phyloP scores from a whole-genome alignment of 1,284 basidiomycete species.

The Cryptococcus sp. region DNA sequence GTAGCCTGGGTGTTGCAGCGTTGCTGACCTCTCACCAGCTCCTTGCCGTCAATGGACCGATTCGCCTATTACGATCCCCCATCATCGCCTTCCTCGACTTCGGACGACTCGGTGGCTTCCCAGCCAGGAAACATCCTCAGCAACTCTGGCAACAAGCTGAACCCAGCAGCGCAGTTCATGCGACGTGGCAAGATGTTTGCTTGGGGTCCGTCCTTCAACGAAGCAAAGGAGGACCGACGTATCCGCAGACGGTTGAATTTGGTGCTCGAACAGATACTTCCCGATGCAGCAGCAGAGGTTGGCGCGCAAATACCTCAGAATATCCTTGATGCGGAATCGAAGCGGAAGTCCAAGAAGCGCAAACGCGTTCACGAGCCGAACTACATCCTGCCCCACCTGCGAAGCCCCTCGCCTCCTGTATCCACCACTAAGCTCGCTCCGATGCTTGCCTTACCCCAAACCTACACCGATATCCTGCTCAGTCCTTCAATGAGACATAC shows the following conservation, averaged over 20 bases:
- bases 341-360: conserved; percentile 29
- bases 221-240: conserved; percentile 30
- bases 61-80: conserved; percentile 40
- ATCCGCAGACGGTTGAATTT: conserved; percentile 40
- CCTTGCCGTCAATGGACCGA: conserved; percentile 44
- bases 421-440: conserved; percentile 45
- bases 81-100: conserved; percentile 25
- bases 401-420: conserved; percentile 46
- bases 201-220: conserved; percentile 50
- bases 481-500: conserved; percentile 51
- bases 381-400: conserved; percentile 45
- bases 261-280: conserved; percentile 44
- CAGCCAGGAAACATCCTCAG: conserved; percentile 23
- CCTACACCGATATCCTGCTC: conserved; percentile 50
- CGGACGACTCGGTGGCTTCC: conserved; percentile 24
- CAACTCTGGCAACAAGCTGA: conserved; percentile 51
- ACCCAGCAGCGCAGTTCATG: conserved; percentile 42
- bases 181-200: conserved; percentile 51
- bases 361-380: conserved; percentile 32
- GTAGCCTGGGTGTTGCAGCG: not conserved
- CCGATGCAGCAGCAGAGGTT: conserved; percentile 42
- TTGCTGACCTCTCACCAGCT: conserved; percentile 11
- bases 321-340: conserved; percentile 32
- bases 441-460: conserved; percentile 44
- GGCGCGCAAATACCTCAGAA: conserved; percentile 37